Percentiles rank a stretch among this genome's conserved stretches.
Conservation (phyloP, 768 basidiomycete species). For the Lactarius hengduanensis region DNA sequence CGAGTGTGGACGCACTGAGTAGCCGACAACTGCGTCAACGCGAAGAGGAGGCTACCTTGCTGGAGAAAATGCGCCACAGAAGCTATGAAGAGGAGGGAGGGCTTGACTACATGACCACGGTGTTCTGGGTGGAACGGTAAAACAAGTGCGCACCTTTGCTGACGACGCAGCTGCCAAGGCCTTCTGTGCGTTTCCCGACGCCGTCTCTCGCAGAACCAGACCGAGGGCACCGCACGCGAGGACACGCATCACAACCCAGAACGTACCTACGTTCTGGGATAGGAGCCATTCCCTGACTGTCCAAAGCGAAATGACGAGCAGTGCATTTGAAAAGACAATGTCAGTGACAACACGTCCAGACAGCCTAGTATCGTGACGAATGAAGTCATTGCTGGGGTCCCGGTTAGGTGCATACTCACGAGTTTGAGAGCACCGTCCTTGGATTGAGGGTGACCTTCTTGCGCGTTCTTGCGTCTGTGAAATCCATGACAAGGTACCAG, state of each 20-base stretch:
- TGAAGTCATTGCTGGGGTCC: not conserved
- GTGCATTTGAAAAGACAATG: conserved; percentile 57
- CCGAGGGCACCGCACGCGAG: conserved; percentile 71
- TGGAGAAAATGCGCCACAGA: conserved; percentile 68
- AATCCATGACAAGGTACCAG: conserved; percentile 31
- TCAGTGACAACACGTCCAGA: conserved; percentile 32
- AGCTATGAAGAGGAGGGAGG: conserved; percentile 66
- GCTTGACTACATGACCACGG: conserved; percentile 42
- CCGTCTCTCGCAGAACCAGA: conserved; percentile 57
- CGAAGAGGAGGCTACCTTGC: conserved; percentile 63
- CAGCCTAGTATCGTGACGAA: conserved; percentile 13
- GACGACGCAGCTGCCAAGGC: conserved; percentile 46
- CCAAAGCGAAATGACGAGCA: conserved; percentile 62
- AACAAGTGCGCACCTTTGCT: conserved; percentile 38
- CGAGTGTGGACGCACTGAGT: conserved; percentile 49
- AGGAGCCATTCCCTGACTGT: conserved; percentile 67
- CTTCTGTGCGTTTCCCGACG: conserved; percentile 53
- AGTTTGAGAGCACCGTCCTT: conserved; percentile 30
- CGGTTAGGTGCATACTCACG: conserved; percentile 17
- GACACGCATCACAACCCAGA: conserved; percentile 75
- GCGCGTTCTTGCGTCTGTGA: conserved; percentile 38
- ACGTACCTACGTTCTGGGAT: conserved; percentile 62
- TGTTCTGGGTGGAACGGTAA: not conserved
- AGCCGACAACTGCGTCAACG: conserved; percentile 65
- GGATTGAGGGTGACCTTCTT: conserved; percentile 38